Base-by-base conservation (phyloP, 306 rosid species). In the Cicer pinnatifidum region DNA sequence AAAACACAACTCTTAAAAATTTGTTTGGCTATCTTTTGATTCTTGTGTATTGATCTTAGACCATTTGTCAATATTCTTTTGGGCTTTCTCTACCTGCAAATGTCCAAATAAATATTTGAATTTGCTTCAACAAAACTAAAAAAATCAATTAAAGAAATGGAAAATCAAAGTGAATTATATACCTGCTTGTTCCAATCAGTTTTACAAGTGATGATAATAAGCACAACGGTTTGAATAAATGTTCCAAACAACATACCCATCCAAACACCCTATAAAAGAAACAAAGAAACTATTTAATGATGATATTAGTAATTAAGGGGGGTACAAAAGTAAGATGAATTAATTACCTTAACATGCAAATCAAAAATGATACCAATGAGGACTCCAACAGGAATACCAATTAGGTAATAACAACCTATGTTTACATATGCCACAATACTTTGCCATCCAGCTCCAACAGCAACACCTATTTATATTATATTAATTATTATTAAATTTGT, bases 121-220 rank as follows among this genome's bases (percentile, higher is more conserved):
- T 52, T 15, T 9, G 10, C 6, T 16, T 54, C 13, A 54, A 19
- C 13, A 19, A 19, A 54, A 54, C 62, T 19, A 54, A 7, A 10
- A 54, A 54, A 54, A 19, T 19, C 7, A 54, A 1, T 54, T 54
- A 3, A 54, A 8, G 3, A 16, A 54, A 54, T 20, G 35, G 7
- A 17, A 53, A 17, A 53, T 17, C 12, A 54, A 57, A 20, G 7
- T 69, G 5, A 59, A 54, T 59, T 85, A 16, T 16, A 16, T 16
- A 86, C 92, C 87, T 88, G 90, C n/a, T 85, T 73, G 44, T 85
- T 83, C 92, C 88, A 88, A 65, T 88, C 86, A 11, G 92, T 88
- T 80, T 75, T 88, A 16, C 53, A 8, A 17, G 90, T 88, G 59
- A 88, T 71, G 3, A 20, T 60, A 2, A 70, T 7, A 1, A 84